Base-by-base conservation (phyloP, 106 monocot genomes). In the Acorus calamus region DNA sequence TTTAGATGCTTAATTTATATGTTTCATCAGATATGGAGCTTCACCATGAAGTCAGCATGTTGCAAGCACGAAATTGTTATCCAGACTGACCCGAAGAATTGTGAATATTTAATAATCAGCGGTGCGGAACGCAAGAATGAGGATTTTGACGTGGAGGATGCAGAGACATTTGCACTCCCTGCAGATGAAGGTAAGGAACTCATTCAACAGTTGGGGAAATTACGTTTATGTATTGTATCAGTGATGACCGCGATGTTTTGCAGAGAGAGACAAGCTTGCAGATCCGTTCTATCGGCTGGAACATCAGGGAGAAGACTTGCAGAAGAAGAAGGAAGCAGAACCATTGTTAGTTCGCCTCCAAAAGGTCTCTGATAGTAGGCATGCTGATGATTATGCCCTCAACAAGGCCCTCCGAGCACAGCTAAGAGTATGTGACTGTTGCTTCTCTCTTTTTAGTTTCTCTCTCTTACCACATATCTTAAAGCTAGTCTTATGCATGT, bases 231-330 rank as follows among this genome's bases (percentile, higher is more conserved):
- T 28, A 28, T 1, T 28, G 28, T 28, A 28, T 28, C 28, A 28
- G 28, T 28, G 28, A 28, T 28, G 28, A 28, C 28, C 0, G 28
- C 1, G 28, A 28, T 28, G 28, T 28, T 28, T 61, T 66, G 58
- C 81, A 92, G 96, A 87, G 45, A 78, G 75, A 77, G 85, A 80
- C 51, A 98, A 98, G 69, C 90, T 98, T 71, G 57, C 73, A 3
- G 96, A 91, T 80, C 96, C 91, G 53, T 87, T 98, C 50, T 98
- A 98, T 68, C 81, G 85, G 58, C 87, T 98, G 62, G 96, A 98
- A 55, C 91, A 98, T 64, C 87, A 91, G 62, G 87, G 88, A 73
- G 80, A 80, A 75, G 96, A 98, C 71, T 49, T 98, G 54, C 73
- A 72, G 46, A 98, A 98, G 72, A 98, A 98, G 83, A 96, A 91